Evolutionary conservation across 208 protist genomes (phyloP), one percentile per base, ranked within the genome.

Genomic region (Trypanosoma melophagium): DNA sequence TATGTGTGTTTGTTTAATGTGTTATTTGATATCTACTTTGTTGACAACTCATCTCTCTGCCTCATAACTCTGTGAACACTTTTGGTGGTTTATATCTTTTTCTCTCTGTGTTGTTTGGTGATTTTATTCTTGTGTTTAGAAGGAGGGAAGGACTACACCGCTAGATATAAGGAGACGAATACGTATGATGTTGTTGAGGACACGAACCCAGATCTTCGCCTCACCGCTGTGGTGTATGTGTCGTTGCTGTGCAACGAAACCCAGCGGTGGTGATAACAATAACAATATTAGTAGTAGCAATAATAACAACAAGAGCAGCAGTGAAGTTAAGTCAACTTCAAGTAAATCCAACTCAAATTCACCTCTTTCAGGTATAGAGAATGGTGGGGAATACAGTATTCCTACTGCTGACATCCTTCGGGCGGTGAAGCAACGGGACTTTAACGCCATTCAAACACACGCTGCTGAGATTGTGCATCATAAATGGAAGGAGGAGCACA

Each of bases 401-500:
- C 64, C 70, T 22, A 74, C 83, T 8, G 65, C 78, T 47, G 84
- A 88, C 24, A 75, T 90, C 17, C 16, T 93, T n/a, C 61, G 69
- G 21, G 84, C 87, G 5, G 69, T 93, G 49, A 80, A 77, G 55
- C 76, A 77, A 59, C 75, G 84, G 4, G 81, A 93, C 78, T 84
- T 93, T 44, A 75, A 64, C 65, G 64, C 70, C 19, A 69, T 86
- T 40, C 84, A 93, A 57, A 72, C 77, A 8, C 83, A 89, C 40
- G 87, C 87, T 13, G 81, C 71, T 16, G 69, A 51, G 42, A 76
- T 93, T 51, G 84, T 88, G 55, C 82, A 90, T 69, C 59, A 83
- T 31, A 69, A 69, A 42, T 93, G 87, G 84, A 76, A 69, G 51
- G 87, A 93, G 54, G 71, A 81, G 70, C 89, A 90, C 74, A 90